Base-by-base conservation (phyloP, 805 yeast species). In the Wickerhamiella sorbophila region DNA sequence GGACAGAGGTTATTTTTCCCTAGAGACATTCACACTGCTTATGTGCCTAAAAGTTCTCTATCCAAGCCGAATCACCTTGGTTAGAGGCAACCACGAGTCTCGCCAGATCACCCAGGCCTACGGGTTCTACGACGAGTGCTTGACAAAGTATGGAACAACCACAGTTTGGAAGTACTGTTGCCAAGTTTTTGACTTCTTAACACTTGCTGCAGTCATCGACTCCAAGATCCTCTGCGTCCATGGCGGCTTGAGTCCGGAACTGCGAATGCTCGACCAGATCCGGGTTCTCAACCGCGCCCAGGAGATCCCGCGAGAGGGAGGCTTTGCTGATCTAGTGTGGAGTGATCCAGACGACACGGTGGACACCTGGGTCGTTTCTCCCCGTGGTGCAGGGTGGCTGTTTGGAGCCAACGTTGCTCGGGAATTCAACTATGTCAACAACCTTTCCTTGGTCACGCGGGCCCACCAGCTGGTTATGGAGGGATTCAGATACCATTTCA, bases 401-500 rank as follows among this genome's bases (percentile, higher is more conserved):
- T 88, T 88, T 60, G 98, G 98, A 19, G 74, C 86, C 36, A 80
- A 81, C 59, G 96, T 91, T 19, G 91, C 95, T 15, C 67, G 95
- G 44, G 97, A 91, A 61, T 91, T 91, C 64, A 91, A 88, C 63
- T 94, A 91, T 61, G 93, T 88, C 42, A 88, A 91, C 59, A 86
- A 86, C 49, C 67, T 91, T 47, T 75, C 75, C 49, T 66, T 88
- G 51, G 86, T 88, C 44, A 96, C 98, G 9, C 72, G 98, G 53
- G 97, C 97, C 0, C 98, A 88, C 65, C 98, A 88, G 63, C 73
- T 88, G 60, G 97, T 91, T 17, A 93, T 91, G 95, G 98, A 88
- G 59, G 98, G 98, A 1, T 88, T 85, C 70, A 74, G 88, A 52
- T 91, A 87, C 59, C 97, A 91, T 64, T 91, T 91, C 66, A 85